Base-by-base conservation (phyloP, 345 rosid species). In the Mangifera indica region DNA sequence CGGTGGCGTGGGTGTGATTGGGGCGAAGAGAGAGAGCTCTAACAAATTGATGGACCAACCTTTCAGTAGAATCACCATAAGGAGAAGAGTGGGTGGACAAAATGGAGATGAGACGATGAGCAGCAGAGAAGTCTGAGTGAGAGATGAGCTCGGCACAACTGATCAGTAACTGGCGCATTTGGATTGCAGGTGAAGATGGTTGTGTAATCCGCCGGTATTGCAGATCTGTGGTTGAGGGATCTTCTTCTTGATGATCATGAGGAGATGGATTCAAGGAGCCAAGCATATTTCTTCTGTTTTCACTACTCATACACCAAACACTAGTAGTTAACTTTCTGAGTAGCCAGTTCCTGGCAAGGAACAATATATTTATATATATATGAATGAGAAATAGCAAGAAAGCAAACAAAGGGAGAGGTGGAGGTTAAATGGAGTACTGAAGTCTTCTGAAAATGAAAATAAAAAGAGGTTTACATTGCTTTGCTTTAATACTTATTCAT, bases 11-110 rank as follows among this genome's bases (percentile, higher is more conserved):
- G 61, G 66, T 83, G 76, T 67, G 81, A 77, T 51, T 80, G 79
- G 91, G 87, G 67, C 90, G 92, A 69, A 87, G 72, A 54, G 92
- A 90, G 74, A 95, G 86, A 63, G 99, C 97, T 78, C 75, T 84
- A n/a, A 85, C 62, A 72, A 95, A 95, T 63, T 92, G 96, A 71
- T 92, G 81, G 29, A 83, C 85, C 4, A 92, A 72, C 32, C 98
- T 75, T 77, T 95, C 92, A 6, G 82, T 80, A 25, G 99, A 90
- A 52, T 95, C 99, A 0, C 99, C 98, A 20, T 78, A 78, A 59
- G 97, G 91, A 46, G 96, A 89, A 21, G 95, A 89, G 84, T 63
- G 78, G 4, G 87, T 24, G 3, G 87, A 81, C 51, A 90, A 79
- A 64, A 87, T 53, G 48, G 91, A 75, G 71, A 92, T 74, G 29